Evolutionary conservation across 495 filamentous ascomycete genomes (phyloP).

Genomic region (Bacidia rubella): DNA sequence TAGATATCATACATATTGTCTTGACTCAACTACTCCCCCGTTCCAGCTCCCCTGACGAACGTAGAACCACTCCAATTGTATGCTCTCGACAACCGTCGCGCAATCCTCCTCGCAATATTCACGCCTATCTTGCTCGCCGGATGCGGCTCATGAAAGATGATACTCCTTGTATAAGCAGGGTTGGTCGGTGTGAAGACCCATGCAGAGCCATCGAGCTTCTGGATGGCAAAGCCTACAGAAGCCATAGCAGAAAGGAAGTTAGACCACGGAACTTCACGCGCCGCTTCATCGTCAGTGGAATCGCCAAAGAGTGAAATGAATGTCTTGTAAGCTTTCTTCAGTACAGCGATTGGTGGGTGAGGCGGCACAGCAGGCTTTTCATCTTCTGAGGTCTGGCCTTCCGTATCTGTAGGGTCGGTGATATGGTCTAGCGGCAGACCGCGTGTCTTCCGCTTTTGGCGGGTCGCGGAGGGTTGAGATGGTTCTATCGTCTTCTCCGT

Average conservation of each 20-base stretch:
- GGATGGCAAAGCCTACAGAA: constrained; percentile 28
- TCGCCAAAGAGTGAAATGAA: constrained; percentile 34
- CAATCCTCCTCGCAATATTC: constrained; percentile 24
- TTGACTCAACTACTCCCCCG: too few relatives aligned
- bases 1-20: too few relatives aligned
- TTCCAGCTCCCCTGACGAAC: constrained; percentile 23
- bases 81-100: constrained; percentile 30
- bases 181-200: constrained; percentile 36
- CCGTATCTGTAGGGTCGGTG: background rate
- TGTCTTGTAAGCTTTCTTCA: constrained; percentile 31
- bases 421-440: background rate
- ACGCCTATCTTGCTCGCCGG: constrained; percentile 35
- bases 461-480: background rate
- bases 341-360: constrained; percentile 26
- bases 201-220: constrained; percentile 40
- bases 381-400: background rate
- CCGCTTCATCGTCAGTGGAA: constrained; percentile 15
- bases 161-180: constrained; percentile 29
- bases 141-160: constrained; percentile 43
- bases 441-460: background rate
- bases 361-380: background rate
- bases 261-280: constrained; percentile 35
- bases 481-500: background rate
- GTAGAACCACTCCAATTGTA: constrained; percentile 33
- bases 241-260: constrained; percentile 41